Base-by-base conservation (phyloP, 1,139 yeast genomes). In the Suhomyces maxii region DNA sequence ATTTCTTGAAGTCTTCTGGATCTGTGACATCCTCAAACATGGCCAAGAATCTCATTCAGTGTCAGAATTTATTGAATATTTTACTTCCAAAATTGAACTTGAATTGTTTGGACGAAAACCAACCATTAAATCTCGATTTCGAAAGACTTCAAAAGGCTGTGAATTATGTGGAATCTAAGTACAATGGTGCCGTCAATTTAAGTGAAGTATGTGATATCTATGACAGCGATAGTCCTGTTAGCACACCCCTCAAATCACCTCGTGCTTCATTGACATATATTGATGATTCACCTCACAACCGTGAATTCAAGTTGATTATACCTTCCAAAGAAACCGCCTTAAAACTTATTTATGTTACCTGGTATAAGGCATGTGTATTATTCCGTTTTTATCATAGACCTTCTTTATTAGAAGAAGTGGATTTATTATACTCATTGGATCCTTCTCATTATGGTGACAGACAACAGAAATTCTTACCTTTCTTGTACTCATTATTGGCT, bases 351-450 rank as follows among this genome's bases (percentile, higher is more conserved):
- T 82, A 81, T 56, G 80, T 85, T 40, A 88, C 93, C 1, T 89
- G 96, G 95, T 81, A 83, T 53, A 84, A 86, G 57, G 93, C 95
- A 0, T 89, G 96, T 64, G 90, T 88, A 10, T 69, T 89, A 46
- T 87, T 89, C 61, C 72, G 96, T 46, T 89, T 90, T 60, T 87
- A 87, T 61, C 96, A 90, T 60, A 73, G 96, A 26, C 95, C 96
- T 0, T 83, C 93, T 3, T 80, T 89, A 64, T 82, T 63, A 65
- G 83, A 76, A 80, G 78, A 73, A 50, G 81, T 73, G 30, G 79
- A 75, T 39, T 59, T 73, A 35, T 60, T 76, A 25, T 76, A 74
- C 53, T 85, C 84, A 39, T 75, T 88, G 9, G 89, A 83, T 53
- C 89, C 91, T 0, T 73, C 73, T 7, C 77, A 82, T 48, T 87